Conservation (phyloP, 371 early-diverging fungal genomes). For the Mucor irregularis region DNA sequence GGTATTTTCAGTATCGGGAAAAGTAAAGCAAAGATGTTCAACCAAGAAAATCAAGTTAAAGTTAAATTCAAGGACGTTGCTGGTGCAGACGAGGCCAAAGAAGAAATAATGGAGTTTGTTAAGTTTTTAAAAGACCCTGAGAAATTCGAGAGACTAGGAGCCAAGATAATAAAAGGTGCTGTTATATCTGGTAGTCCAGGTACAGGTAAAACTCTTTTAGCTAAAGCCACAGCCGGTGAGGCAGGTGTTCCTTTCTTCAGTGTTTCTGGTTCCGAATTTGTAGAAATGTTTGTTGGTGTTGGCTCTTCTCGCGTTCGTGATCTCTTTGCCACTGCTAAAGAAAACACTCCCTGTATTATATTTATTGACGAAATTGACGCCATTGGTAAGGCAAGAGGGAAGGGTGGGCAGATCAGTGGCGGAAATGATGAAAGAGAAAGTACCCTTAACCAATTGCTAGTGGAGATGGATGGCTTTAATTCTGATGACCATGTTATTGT, state of each 20-base stretch:
- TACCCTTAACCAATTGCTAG: constrained; percentile 99
- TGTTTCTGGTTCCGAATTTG: constrained; percentile 98
- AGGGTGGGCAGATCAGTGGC: constrained; percentile 96
- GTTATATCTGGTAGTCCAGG: constrained; percentile 98
- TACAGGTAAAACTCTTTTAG: constrained; percentile 81
- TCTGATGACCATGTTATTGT: constrained; percentile 97
- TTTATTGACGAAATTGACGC: constrained; percentile 99
- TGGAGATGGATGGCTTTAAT: constrained; percentile 98
- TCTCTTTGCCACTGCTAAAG: constrained; percentile 96
- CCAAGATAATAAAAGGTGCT: constrained; percentile 95
- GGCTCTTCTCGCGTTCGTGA: constrained; percentile 98
- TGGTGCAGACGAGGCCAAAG: constrained; percentile 99
- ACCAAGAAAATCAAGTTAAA: constrained; percentile 92
- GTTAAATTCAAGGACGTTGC: constrained; percentile 99
- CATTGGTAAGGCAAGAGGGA: constrained; percentile 98
- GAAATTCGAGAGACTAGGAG: constrained; percentile 90
- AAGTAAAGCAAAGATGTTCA: constrained; percentile 93
- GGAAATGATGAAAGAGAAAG: constrained; percentile 94
- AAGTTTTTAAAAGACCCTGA: constrained; percentile 36
- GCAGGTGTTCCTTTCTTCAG: constrained; percentile 95
- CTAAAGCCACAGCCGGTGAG: constrained; percentile 59
- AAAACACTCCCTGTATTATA: constrained; percentile 99
- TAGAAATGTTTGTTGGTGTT: constrained; percentile 99
- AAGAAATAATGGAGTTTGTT: constrained; percentile 41
- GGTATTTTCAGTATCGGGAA: constrained; percentile 97